Percentiles rank a stretch among this genome's conserved stretches.
phyloP scores from a whole-genome alignment of 148 eudicot genomes.

The Cornus florida region DNA sequence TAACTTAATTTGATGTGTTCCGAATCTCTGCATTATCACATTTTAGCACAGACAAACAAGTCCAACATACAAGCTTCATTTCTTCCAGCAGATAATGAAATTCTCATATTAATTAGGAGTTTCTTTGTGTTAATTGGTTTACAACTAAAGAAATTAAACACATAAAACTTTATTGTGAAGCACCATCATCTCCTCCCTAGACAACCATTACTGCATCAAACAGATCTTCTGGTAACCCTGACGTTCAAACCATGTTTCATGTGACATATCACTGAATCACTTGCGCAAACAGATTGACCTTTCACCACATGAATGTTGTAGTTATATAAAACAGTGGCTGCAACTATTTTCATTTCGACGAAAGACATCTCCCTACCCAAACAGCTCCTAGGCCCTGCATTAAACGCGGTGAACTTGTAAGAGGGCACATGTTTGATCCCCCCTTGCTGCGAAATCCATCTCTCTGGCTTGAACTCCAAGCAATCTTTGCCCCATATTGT shows the following conservation, averaged over 20 bases:
- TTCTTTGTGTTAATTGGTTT: too few species aligned
- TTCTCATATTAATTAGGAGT: too few species aligned
- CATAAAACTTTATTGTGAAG: neutral
- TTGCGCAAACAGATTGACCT: constrained; percentile 24
- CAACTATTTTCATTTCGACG: constrained; percentile 31
- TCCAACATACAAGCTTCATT: too few species aligned
- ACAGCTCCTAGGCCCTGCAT: constrained; percentile 35
- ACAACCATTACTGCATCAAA: neutral
- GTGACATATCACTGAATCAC: constrained; percentile 16
- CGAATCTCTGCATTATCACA: too few species aligned
- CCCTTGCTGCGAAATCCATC: constrained; percentile 33
- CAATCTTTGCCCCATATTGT: constrained; percentile 35
- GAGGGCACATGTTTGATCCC: constrained; percentile 38
- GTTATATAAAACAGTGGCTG: constrained; percentile 25
- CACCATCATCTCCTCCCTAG: neutral
- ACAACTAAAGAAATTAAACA: too few species aligned
- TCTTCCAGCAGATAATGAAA: too few species aligned
- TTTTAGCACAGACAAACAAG: too few species aligned
- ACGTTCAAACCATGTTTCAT: constrained; percentile 29
- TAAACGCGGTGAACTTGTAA: constrained; percentile 34
- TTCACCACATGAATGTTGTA: constrained; percentile 29
- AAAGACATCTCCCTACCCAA: constrained; percentile 34
- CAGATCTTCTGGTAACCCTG: constrained; percentile 11
- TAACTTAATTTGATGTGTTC: too few species aligned
- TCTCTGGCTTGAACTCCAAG: constrained; percentile 37